Evolutionary conservation across 2,329 filamentous ascomycete genomes (phyloP), one percentile per base, ranked within the genome.

Genomic region (Beauveria rudraprayagi): DNA sequence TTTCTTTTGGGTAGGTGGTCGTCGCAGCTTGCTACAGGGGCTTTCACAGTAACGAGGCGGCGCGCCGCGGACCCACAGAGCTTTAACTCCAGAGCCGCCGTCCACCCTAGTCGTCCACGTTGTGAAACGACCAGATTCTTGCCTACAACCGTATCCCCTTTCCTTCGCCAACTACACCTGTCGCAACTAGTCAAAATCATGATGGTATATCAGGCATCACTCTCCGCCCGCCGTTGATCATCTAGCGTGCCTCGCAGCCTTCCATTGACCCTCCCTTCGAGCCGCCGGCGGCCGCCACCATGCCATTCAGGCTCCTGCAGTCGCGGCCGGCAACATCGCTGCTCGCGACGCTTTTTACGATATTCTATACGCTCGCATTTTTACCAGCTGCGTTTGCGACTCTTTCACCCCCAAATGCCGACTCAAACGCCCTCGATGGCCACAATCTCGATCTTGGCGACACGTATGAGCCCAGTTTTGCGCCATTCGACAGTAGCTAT

Each of bases 241-340:
- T 37, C 11, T 28, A 60, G 48, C 40, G 26, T 48, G 26, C 46
- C 48, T 44, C 26, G 40, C 48, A 10, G 28, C 30, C 19, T 16
- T 34, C 37, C 22, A 28, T 6, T 8, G 24, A 44, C 26, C n/a
- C 37, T 50, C 46, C 46, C 24, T 34, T 50, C 17, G 16, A 56
- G 56, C 56, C 56, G 47, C 56, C 9, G 48, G 47, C 56, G 47
- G 47, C 56, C 37, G 48, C 19, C 70, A 73, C 68, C 65, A 83
- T 84, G 82, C 77, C 86, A 73, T 80, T 87, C 72, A 86, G 82
- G 71, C 85, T 83, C 68, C 77, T 90, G 66, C 89, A 90, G 77
- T 88, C 86, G 75, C 87, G 88, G 70, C 83, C 91, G 69, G 83
- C 83, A 70, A 85, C 86, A 68, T 89, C 87, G 61, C 71, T 88